phyloP scores from a whole-genome alignment of 352 stramenopile genomes.

The Pythium plurisporium region DNA sequence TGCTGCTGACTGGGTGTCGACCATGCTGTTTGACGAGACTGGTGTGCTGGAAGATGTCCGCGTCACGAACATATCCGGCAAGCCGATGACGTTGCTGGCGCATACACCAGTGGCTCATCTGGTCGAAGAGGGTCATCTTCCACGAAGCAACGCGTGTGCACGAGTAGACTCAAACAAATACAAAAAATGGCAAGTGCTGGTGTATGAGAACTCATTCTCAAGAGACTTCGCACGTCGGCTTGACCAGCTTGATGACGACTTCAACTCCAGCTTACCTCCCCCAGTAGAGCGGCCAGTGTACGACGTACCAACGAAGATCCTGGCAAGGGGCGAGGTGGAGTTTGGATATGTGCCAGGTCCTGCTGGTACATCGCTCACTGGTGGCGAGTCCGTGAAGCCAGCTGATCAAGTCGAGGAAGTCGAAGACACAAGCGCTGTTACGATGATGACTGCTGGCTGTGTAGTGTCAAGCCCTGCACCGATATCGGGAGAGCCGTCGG shows the following conservation, averaged over 20 bases:
- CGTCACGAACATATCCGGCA: slow-evolving; percentile 1
- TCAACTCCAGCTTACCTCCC: not conserved
- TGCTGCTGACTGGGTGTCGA: not conserved
- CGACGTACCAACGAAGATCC: not conserved
- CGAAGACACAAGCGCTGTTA: not conserved
- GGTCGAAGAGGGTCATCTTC: slow-evolving; percentile 10
- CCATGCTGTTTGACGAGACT: not conserved
- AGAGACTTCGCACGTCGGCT: not conserved
- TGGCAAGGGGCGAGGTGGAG: not conserved
- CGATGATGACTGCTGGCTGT: not conserved
- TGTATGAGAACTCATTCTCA: not conserved
- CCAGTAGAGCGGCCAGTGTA: not conserved
- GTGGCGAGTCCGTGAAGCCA: too few species aligned
- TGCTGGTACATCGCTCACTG: too few species aligned
- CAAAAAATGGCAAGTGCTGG: slow-evolving; percentile 6
- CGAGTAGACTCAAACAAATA: slow-evolving; percentile 7
- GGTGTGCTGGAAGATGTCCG: not conserved
- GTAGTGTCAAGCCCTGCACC: too few species aligned
- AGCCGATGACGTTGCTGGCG: not conserved
- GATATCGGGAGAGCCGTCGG: too few species aligned
- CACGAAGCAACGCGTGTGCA: not conserved
- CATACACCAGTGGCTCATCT: slow-evolving; percentile 1
- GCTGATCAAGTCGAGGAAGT: too few species aligned
- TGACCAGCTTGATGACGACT: not conserved
- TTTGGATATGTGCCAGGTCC: not conserved